Evolutionary conservation across 2,329 filamentous ascomycete species (phyloP).

Genomic region (Fusarium fracticaudum): DNA sequence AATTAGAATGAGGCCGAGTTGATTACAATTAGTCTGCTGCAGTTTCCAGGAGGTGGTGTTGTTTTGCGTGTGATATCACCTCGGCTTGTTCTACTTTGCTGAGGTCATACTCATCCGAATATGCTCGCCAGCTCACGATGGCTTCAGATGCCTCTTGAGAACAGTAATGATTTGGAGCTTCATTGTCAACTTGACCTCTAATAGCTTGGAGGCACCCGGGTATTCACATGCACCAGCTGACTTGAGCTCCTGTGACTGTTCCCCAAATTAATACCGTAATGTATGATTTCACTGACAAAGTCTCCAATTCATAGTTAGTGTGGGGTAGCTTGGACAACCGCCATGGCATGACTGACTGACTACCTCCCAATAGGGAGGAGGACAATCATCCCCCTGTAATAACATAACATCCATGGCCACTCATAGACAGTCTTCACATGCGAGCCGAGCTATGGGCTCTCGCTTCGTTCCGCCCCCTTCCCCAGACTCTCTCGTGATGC

Average conservation of each 20-base stretch:
- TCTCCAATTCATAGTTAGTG: neutral
- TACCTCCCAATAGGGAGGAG: neutral
- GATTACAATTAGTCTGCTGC: neutral
- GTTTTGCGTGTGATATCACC: conserved; percentile 10
- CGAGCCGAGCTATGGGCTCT: conserved; percentile 8
- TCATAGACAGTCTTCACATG: conserved; percentile 8
- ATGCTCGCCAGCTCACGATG: neutral
- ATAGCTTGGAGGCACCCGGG: neutral
- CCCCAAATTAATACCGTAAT: neutral
- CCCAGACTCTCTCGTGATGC: conserved; percentile 11
- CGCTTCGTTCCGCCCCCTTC: conserved; percentile 5
- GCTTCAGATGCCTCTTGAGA: neutral
- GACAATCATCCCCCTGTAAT: neutral
- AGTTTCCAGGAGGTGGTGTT: conserved; percentile 11
- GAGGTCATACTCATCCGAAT: neutral
- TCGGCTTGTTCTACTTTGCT: neutral
- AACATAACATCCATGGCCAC: neutral
- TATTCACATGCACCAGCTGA: neutral
- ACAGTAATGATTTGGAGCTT: neutral
- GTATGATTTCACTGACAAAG: neutral
- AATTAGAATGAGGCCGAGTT: conserved; percentile 34
- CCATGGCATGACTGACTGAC: neutral
- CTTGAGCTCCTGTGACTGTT: neutral
- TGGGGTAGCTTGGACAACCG: neutral
- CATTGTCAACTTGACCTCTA: neutral